Base-by-base conservation (phyloP, 1,284 basidiomycete species). In the Tausonia pullulans region DNA sequence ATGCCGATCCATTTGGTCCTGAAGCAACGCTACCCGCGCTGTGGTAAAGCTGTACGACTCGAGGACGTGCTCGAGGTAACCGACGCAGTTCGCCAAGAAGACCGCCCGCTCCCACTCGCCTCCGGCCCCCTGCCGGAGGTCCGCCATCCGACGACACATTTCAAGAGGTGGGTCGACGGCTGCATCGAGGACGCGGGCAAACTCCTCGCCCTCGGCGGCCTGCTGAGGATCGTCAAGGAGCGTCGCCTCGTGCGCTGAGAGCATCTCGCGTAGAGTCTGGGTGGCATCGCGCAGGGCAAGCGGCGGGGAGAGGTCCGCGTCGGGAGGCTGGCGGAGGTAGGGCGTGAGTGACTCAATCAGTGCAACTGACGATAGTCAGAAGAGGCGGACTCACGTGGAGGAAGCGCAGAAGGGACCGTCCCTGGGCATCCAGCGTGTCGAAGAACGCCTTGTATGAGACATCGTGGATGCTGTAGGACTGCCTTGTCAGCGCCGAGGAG, bases 171-270 rank as follows among this genome's bases (percentile, higher is more conserved):
- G 90, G 71, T 90, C 88, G 39, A 95, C 80, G 75, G 89, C 87
- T 58, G 85, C 81, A 69, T 91, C 86, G 14, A 94, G 77, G 41
- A 94, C 84, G 55, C 82, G 81, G 44, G 80, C 77, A 72, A 94
- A 88, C 2, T 83, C 84, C 48, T 80, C 78, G 40, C 81, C 79
- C 50, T 64, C 58, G 2, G 67, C 60, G 40, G 72, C 71, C 39
- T 68, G 60, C 45, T 49, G 54, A 45, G 44, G 56, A 59, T 75
- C 73, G 59, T 78, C 78, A 46, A 87, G 78, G 45, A 93, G 79
- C 0, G 89, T 90, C 0, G 87, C 87, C 58, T 89, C 85, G 74
- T 94, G 93, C 7, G 96, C 90, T 0, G 81, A 76, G 82, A 94
- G 87, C 69, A 96, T 85, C 72, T 96, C 91, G 40, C 88, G 85